Base-by-base conservation (phyloP, 202 grass and related monocot species). In the Dendrocalamus latiflorus region DNA sequence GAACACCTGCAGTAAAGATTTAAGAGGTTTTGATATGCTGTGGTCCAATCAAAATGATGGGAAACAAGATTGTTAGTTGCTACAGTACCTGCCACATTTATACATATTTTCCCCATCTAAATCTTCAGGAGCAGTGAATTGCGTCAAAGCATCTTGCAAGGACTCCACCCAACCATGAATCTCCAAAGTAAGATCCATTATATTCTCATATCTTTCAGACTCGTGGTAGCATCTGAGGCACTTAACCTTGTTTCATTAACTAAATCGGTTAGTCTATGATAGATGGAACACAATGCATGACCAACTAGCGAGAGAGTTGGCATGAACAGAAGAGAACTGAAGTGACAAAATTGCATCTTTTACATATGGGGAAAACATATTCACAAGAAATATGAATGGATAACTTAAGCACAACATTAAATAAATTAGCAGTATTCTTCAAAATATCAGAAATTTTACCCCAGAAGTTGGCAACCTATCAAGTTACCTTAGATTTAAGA, bases 101-200 rank as follows among this genome's bases (percentile, higher is more conserved):
- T 99, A 99, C 96, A 96, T 99, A 82, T 99, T n/a, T n/a, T n/a
- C n/a, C n/a, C n/a, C n/a, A n/a, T n/a, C n/a, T n/a, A n/a, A n/a
- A n/a, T n/a, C n/a, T 99, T 99, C 96, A 74, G 93, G 87, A 84
- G 93, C 84, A 72, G 96, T 99, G 89, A 99, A 99, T 82, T 99
- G 96, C 38, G 91, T 94, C 82, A 99, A 88, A 76, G 96, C 96
- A 90, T 99, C 96, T 89, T 99, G 91, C 88, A 99, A 88, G 26
- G 96, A 96, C 65, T 99, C 96, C n/a, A 99, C 96, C 93, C 93
- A 92, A 70, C 96, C 96, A 89, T 96, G 89, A 90, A 99, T 99
- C 79, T 99, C 96, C 86, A 99, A 86, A 60, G 96, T 99, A 90
- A 99, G 96, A 81, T 99, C 96, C 96, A 99, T 99, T 83, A 99